Evolutionary conservation across 2,329 filamentous ascomycete species (phyloP).

Genomic region (Xylariales sp.): DNA sequence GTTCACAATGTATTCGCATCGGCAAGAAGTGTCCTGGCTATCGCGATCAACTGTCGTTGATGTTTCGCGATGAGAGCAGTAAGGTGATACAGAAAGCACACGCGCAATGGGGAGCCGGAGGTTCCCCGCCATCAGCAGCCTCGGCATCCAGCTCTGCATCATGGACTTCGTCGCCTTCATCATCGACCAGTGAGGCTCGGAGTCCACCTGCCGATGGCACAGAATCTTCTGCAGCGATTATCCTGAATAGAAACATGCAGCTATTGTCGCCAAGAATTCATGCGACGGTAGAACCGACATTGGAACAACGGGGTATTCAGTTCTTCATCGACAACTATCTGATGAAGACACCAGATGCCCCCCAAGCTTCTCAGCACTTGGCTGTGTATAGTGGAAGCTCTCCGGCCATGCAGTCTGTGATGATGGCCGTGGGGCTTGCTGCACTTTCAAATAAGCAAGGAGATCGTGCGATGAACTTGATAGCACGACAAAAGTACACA

Average conservation of each 20-base stretch:
- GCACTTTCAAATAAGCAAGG: constrained; percentile 50
- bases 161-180: constrained; percentile 17
- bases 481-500: constrained; percentile 50
- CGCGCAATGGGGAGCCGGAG: constrained; percentile 40
- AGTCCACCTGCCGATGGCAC: constrained; percentile 5
- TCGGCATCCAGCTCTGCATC: constrained; percentile 22
- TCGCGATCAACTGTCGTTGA: constrained; percentile 57
- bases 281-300: constrained; percentile 33
- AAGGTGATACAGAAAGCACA: constrained; percentile 57
- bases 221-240: constrained; percentile 4
- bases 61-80: constrained; percentile 63
- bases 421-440: constrained; percentile 54
- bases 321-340: constrained; percentile 50
- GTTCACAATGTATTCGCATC: constrained; percentile 58
- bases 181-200: constrained; percentile 7
- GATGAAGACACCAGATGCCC: constrained; percentile 46
- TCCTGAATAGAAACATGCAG: constrained; percentile 5
- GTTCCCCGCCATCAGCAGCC: constrained; percentile 19
- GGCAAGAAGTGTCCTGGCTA: constrained; percentile 60
- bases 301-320: constrained; percentile 42
- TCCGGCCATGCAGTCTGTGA: constrained; percentile 40
- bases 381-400: constrained; percentile 28
- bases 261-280: constrained; percentile 17
- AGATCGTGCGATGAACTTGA: constrained; percentile 38
- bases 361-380: constrained; percentile 32